These are phyloP conservation scores for Eutrema yunnanense DNA, from an alignment of 345 rosid genomes.

Conservation along the genomic window DNA sequence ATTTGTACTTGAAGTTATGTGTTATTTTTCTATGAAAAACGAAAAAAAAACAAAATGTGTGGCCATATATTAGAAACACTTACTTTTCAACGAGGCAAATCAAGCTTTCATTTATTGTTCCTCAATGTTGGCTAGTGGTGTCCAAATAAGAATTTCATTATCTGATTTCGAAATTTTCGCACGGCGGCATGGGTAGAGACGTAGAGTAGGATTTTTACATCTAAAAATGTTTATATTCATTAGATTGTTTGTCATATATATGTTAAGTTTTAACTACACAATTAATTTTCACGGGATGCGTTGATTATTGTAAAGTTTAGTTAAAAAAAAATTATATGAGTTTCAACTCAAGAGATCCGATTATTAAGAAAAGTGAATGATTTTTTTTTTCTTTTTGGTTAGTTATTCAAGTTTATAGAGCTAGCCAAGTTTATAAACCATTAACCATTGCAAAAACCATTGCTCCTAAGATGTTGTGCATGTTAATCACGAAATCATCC, in stretches of 20 bases:
- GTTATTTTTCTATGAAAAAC: background rate
- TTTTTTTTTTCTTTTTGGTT: too few relatives aligned
- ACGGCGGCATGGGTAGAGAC: background rate
- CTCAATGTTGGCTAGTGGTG: slow-evolving; percentile 23
- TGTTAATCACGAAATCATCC: too few relatives aligned
- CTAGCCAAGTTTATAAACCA: too few relatives aligned
- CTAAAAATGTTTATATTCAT: background rate
- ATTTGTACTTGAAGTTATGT: background rate
- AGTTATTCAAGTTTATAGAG: too few relatives aligned
- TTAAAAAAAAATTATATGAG: background rate
- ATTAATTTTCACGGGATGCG: background rate
- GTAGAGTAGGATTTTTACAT: background rate
- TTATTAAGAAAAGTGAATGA: background rate
- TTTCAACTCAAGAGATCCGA: background rate
- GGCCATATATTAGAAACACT: background rate
- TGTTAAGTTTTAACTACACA: background rate
- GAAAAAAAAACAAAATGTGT: background rate
- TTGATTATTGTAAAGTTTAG: background rate
- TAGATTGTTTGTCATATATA: background rate
- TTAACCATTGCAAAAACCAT: too few relatives aligned
- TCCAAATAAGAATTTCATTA: slow-evolving; percentile 24
- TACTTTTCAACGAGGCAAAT: slow-evolving; percentile 7
- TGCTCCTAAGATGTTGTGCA: too few relatives aligned
- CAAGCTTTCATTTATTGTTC: slow-evolving; percentile 14
- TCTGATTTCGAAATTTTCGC: background rate